Evolutionary conservation across 139 green algal genomes (phyloP).

Genomic region (Micractinium conductrix): DNA sequence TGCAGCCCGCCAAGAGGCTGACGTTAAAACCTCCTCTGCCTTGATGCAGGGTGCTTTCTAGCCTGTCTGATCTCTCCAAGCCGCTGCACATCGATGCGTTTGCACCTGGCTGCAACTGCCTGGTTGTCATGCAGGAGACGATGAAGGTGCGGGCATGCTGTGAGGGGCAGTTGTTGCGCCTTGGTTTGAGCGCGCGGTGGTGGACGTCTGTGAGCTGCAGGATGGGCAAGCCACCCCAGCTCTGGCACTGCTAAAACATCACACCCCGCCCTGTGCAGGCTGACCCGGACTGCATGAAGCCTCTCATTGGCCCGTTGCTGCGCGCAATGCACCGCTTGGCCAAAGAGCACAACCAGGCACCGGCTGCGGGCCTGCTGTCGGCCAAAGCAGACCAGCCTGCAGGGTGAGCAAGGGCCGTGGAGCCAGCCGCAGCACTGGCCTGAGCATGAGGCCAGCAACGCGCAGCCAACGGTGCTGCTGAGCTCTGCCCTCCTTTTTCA

Average conservation of each 20-base stretch:
- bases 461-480: no score
- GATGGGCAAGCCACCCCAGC: not conserved
- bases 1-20: no score
- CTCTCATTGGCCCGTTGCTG: constrained; percentile 65
- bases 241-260: not conserved
- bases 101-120: constrained; percentile 34
- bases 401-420: not conserved
- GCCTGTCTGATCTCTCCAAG: not conserved
- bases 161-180: no score
- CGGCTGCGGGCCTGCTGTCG: constrained; percentile 30
- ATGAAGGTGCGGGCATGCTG: constrained; percentile 4
- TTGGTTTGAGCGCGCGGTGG: no score
- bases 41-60: constrained; percentile 14
- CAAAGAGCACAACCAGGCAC: constrained; percentile 62
- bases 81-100: constrained; percentile 3
- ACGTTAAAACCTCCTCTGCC: no score
- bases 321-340: constrained; percentile 68
- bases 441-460: not conserved
- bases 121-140: constrained; percentile 34
- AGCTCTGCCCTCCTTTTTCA: not conserved
- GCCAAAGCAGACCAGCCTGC: constrained; percentile 33
- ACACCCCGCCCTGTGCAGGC: no score
- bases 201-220: not conserved
- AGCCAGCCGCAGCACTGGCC: not conserved
- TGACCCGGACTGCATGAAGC: constrained; percentile 45